These are phyloP conservation scores for Atalantia buxifolia DNA, from an alignment of 345 rosid species.

Conservation along the genomic window DNA sequence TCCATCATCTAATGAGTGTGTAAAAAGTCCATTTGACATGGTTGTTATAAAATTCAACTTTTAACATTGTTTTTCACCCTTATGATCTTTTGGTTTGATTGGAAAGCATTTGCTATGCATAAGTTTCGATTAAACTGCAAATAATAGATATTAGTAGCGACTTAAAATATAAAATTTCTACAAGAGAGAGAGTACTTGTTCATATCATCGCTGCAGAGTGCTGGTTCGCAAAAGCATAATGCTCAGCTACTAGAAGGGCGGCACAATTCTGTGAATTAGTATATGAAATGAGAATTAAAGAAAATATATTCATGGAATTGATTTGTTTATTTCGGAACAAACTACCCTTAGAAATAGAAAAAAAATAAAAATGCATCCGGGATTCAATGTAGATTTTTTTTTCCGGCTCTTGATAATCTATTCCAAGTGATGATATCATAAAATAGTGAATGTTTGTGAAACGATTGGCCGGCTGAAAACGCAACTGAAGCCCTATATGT, in stretches of 20 bases:
- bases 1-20: conserved; percentile 27
- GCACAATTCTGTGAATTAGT: too few relatives aligned
- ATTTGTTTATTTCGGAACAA: too few relatives aligned
- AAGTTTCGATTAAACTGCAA: neutral
- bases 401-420: neutral
- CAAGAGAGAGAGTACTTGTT: too few relatives aligned
- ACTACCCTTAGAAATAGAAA: neutral
- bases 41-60: conserved; percentile 14
- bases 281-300: too few relatives aligned
- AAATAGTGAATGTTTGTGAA: neutral
- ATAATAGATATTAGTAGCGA: too few relatives aligned
- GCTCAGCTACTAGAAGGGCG: too few relatives aligned
- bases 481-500: neutral
- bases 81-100: neutral
- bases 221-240: too few relatives aligned
- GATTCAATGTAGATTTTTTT: neutral
- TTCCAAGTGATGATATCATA: neutral
- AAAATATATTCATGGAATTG: too few relatives aligned
- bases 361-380: too few relatives aligned
- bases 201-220: too few relatives aligned
- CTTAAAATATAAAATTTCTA: too few relatives aligned
- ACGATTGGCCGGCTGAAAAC: neutral
- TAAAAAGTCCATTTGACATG: conserved; percentile 28
- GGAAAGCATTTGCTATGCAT: neutral
- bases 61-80: neutral